Percentiles rank a stretch among this genome's conserved stretches.
phyloP scores from a whole-genome alignment of 208 protist genomes.

The Histomonas meleagridis region DNA sequence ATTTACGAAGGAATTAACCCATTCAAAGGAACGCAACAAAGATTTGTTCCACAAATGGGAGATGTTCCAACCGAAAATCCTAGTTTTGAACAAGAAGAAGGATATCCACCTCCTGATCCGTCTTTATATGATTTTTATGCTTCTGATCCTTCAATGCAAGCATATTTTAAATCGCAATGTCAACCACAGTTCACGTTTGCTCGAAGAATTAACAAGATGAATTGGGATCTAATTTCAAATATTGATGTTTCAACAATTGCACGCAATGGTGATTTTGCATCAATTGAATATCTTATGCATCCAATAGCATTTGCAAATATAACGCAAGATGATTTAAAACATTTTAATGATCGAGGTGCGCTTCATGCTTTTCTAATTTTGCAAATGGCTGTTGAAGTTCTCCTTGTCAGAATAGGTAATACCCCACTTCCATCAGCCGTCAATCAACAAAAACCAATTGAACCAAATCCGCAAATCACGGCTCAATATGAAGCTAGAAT shows the following conservation, averaged over 20 bases:
- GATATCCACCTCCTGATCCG: neutral
- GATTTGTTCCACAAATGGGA: too few species aligned
- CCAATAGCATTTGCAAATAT: conserved; percentile 26
- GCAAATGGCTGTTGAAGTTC: neutral
- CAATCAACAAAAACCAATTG: neutral
- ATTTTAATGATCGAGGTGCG: neutral
- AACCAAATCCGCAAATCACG: neutral
- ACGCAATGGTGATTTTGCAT: neutral
- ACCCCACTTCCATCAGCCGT: neutral
- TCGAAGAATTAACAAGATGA: conserved; percentile 33
- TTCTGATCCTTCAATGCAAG: neutral
- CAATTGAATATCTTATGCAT: conserved; percentile 15
- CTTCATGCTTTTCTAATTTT: conserved; percentile 21
- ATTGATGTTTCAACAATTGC: conserved; percentile 17
- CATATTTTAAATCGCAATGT: too few species aligned
- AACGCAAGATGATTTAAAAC: neutral
- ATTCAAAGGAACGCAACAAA: too few species aligned
- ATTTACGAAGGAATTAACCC: too few species aligned
- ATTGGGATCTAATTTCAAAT: conserved; percentile 18
- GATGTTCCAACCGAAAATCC: too few species aligned
- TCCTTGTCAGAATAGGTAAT: neutral
- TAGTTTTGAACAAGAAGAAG: neutral
- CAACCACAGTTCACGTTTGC: neutral
- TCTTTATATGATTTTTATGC: neutral
- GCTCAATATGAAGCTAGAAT: conserved; percentile 18